Base-by-base conservation (phyloP, 495 filamentous ascomycete genomes). In the Talaromyces stipitatus region DNA sequence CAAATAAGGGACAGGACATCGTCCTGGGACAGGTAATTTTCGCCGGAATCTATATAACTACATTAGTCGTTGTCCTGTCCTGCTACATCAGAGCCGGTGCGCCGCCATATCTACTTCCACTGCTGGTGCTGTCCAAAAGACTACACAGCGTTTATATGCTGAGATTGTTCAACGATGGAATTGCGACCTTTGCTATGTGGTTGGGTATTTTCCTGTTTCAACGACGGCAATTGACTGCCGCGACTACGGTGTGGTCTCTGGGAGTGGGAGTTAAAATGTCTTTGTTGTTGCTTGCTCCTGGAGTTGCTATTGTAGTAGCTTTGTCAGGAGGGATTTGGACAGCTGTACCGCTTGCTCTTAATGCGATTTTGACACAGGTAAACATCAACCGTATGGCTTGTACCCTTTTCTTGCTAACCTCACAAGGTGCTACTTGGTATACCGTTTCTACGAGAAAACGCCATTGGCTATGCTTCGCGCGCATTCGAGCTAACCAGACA, bases 181-280 rank as follows among this genome's bases (percentile, higher is more conserved):
- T 95, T 62, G 90, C 92, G 7, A 78, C 88, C 24, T 75, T 91
- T 56, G 86, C 86, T 54, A 82, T 97, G 64, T 97, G 88, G 79
- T 62, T 85, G 27, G 84, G 90, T 23, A 87, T 97, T 38, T 90
- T 86, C 65, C 69, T 81, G 36, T 88, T 88, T 65, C 87, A 96
- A 71, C 76, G 75, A 54, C 78, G 84, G 12, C 68, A 79, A 18
- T 97, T 87, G 85, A 82, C 84, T 9, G 55, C 84, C 0, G 94
- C 83, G 3, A 87, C 86, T 38, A 64, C 88, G 6, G 70, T 81
- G 16, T 97, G 89, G 76, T 88, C 88, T 23, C 74, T 79, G 61
- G 91, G 89, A 6, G 72, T 97, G n/a, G 88, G 85, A 2, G 78
- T 92, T 63, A 98, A 98, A 72, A 98, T 98, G 94, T 90, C 88